Percentiles rank a stretch among this genome's conserved stretches.
Evolutionary conservation across 2,329 filamentous ascomycete genomes (phyloP).

Genomic region (Hirsutella minnesotensis): DNA sequence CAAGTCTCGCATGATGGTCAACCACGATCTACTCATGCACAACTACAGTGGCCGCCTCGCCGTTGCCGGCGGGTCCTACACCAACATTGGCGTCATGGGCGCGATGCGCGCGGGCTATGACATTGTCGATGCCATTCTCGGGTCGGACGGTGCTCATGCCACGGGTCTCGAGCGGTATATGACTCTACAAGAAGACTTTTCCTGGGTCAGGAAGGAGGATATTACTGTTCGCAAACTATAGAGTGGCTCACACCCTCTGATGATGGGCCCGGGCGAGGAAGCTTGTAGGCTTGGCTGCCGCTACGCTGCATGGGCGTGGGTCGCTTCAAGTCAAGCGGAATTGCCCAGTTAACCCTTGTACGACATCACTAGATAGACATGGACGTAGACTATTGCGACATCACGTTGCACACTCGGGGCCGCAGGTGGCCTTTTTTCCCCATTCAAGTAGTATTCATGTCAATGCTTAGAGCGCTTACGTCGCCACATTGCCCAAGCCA

Average conservation of each 20-base stretch:
- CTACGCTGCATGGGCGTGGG: too few species aligned
- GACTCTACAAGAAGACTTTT: conserved; percentile 11
- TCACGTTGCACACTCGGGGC: too few species aligned
- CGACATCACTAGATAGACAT: too few species aligned
- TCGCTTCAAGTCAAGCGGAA: too few species aligned
- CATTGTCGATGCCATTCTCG: conserved; percentile 9
- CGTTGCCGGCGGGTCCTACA: conserved; percentile 48
- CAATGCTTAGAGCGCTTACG: too few species aligned
- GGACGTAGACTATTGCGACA: too few species aligned
- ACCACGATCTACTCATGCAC: conserved; percentile 40
- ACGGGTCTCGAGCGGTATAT: conserved; percentile 19
- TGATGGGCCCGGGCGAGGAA: too few species aligned
- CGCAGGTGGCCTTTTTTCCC: too few species aligned
- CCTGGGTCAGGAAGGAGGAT: conserved; percentile 10
- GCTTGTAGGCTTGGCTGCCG: too few species aligned
- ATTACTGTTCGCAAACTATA: conserved; percentile 9
- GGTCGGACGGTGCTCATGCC: conserved; percentile 4
- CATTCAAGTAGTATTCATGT: not conserved
- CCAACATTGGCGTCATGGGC: conserved; percentile 36
- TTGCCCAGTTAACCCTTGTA: too few species aligned
- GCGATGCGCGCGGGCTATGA: conserved; percentile 34
- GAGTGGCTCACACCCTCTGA: too few species aligned
- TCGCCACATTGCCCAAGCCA: too few species aligned
- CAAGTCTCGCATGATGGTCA: conserved; percentile 42
- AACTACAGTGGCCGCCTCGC: conserved; percentile 52